These are phyloP conservation scores for Pythium periplocum DNA, from an alignment of 352 stramenopile species.

Conservation along the genomic window DNA sequence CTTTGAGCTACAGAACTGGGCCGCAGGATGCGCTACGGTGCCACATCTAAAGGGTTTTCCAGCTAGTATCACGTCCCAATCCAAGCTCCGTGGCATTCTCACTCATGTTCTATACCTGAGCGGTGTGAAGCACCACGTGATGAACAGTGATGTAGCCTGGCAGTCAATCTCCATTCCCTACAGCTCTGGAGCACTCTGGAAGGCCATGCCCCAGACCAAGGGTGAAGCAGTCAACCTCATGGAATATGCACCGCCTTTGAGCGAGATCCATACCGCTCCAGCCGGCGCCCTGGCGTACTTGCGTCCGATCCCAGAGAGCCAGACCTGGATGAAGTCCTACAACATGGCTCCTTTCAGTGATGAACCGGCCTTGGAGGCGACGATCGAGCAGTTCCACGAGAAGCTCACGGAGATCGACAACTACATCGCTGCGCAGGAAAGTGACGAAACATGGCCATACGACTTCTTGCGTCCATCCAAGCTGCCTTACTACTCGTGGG, in stretches of 20 bases:
- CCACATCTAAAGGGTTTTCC: slow-evolving; percentile 32
- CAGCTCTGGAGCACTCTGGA: slow-evolving; percentile 14
- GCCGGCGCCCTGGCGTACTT: not conserved
- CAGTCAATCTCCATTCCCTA: slow-evolving; percentile 19
- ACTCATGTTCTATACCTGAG: slow-evolving; percentile 31
- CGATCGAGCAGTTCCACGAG: too few relatives aligned
- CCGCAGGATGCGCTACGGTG: slow-evolving; percentile 15
- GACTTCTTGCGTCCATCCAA: too few relatives aligned
- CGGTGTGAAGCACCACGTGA: slow-evolving; percentile 44
- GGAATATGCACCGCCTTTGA: slow-evolving; percentile 2
- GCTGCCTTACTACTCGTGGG: too few relatives aligned
- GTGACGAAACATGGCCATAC: too few relatives aligned
- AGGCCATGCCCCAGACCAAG: slow-evolving; percentile 8
- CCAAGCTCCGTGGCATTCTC: slow-evolving; percentile 14
- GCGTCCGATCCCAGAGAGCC: not conserved
- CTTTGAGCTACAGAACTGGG: slow-evolving; percentile 29
- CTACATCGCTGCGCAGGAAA: too few relatives aligned
- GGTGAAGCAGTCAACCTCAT: slow-evolving; percentile 6
- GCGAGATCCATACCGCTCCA: not conserved
- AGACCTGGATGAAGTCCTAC: too few relatives aligned
- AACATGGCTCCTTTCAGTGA: too few relatives aligned
- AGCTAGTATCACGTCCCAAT: slow-evolving; percentile 1
- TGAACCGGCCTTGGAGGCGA: too few relatives aligned
- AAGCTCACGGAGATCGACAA: too few relatives aligned
- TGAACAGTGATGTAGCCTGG: slow-evolving; percentile 45